These are phyloP conservation scores for Gnomoniopsis smithogilvyi DNA, from an alignment of 2,329 filamentous ascomycete genomes.

Conservation along the genomic window DNA sequence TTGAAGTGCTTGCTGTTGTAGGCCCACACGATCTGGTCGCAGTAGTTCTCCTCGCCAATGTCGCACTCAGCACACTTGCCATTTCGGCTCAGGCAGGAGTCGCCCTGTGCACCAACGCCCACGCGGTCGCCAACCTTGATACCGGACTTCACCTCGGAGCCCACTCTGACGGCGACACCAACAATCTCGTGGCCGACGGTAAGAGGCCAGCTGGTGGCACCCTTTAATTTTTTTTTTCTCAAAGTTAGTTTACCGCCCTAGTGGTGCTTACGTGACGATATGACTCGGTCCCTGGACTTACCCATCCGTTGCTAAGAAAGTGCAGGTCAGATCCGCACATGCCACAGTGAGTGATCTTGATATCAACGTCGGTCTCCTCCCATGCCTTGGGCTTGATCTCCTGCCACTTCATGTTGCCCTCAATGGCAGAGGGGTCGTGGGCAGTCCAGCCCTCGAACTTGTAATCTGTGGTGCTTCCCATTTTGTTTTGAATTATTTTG, in stretches of 20 bases:
- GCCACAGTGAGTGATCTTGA: slow-evolving; percentile 63
- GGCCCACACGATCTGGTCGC: slow-evolving; percentile 41
- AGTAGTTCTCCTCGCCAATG: slow-evolving; percentile 37
- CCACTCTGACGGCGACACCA: slow-evolving; percentile 54
- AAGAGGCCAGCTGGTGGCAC: slow-evolving; percentile 33
- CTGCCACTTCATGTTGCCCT: slow-evolving; percentile 53
- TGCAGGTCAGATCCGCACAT: slow-evolving; percentile 64
- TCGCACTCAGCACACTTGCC: slow-evolving; percentile 39
- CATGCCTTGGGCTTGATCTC: slow-evolving; percentile 62
- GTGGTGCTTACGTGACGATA: background rate
- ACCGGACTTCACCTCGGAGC: slow-evolving; percentile 38
- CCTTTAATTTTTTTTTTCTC: no score
- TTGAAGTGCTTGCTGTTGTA: slow-evolving; percentile 49
- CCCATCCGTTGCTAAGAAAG: slow-evolving; percentile 54
- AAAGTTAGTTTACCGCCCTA: background rate
- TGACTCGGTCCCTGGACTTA: slow-evolving; percentile 12
- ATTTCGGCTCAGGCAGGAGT: slow-evolving; percentile 43
- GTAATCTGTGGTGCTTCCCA: slow-evolving; percentile 32
- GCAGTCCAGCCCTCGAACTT: slow-evolving; percentile 54
- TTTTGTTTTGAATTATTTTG: background rate
- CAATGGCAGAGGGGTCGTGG: slow-evolving; percentile 33
- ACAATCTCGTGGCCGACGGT: slow-evolving; percentile 66
- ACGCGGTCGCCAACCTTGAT: slow-evolving; percentile 62
- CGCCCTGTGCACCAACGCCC: slow-evolving; percentile 58
- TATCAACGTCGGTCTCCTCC: slow-evolving; percentile 64